Base-by-base conservation (phyloP, 805 yeast species). In the Brettanomyces bruxellensis region DNA sequence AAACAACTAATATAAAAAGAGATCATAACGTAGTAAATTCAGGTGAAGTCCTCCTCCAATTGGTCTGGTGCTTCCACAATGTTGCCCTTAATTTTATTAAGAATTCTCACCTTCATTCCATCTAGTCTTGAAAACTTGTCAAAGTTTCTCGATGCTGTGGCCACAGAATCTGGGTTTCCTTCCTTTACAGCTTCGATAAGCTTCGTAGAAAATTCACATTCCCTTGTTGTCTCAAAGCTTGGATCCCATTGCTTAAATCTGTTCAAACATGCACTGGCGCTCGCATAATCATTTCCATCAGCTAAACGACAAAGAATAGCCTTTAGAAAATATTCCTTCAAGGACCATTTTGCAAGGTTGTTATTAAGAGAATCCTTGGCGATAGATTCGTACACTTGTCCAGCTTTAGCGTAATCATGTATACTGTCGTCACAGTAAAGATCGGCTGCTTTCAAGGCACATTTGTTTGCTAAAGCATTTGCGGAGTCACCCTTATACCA, bases 401-500 rank as follows among this genome's bases (percentile, higher is more conserved):
- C 77, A 1, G 98, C 96, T 51, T 77, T 78, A 23, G 75, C 61
- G 61, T 84, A 90, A 48, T 85, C 76, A n/a, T 82, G 90, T 22
- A 65, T 55, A 28, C 65, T 52, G 46, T 74, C 73, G 49, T 83
- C 66, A 14, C 96, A 95, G 45, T 81, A 75, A 55, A 93, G 71
- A 60, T 93, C 97, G 2, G 98, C 98, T 52, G 89, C 84, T 63
- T 88, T 88, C 53, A 91, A 69, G 54, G 76, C 85, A 24, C 95
- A 90, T 68, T 93, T 93, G 66, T 82, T 89, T 25, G 95, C 79
- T 47, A 91, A 64, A 7, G 97, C 95, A 51, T 83, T 84, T 0
- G 98, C 97, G 48, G 88, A 90, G 66, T 93, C 99, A 51, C 91
- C 87, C 46, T 79, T 76, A 61, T 84, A 90, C 90, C 96, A 93